These are phyloP conservation scores for Psilocybe tampanensis DNA, from an alignment of 768 basidiomycete species.

Conservation along the genomic window DNA sequence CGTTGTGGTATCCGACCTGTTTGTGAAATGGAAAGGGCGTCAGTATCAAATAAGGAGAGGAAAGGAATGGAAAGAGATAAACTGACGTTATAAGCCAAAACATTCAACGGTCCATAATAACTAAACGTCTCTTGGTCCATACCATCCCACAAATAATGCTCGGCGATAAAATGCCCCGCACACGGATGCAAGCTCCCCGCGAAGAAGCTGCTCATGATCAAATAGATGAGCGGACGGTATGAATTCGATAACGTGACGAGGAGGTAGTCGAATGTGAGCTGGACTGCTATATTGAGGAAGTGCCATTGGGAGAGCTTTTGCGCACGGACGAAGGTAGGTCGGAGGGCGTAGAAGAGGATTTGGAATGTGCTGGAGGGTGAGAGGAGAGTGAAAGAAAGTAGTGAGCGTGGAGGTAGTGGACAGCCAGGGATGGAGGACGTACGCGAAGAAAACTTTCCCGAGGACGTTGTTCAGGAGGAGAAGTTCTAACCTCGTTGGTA, in stretches of 20 bases:
- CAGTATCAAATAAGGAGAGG: conserved; percentile 2
- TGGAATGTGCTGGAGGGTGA: conserved; percentile 79
- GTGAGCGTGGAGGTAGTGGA: too few species aligned
- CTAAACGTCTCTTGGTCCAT: conserved; percentile 95
- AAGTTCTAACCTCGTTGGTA: conserved; percentile 87
- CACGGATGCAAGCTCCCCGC: conserved; percentile 95
- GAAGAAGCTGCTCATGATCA: conserved; percentile 90
- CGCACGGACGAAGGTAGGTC: conserved; percentile 88
- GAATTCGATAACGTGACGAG: conserved; percentile 50
- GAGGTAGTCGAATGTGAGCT: conserved; percentile 73
- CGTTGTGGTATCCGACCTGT: conserved; percentile 98
- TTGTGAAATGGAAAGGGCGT: neutral
- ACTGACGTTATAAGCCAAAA: conserved; percentile 90
- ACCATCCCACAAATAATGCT: conserved; percentile 94
- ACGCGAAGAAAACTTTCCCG: conserved; percentile 99
- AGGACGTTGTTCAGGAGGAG: conserved; percentile 90
- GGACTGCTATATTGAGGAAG: conserved; percentile 67
- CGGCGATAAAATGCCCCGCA: conserved; percentile 97
- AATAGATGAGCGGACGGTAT: conserved; percentile 74
- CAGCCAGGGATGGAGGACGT: too few species aligned
- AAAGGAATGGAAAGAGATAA: neutral
- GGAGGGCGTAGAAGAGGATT: conserved; percentile 96
- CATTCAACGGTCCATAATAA: conserved; percentile 92
- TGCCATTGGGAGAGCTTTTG: conserved; percentile 88
- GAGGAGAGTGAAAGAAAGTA: conserved; percentile 23